phyloP scores from a whole-genome alignment of 2,329 filamentous ascomycete genomes.

The Calonectria hongkongensis region DNA sequence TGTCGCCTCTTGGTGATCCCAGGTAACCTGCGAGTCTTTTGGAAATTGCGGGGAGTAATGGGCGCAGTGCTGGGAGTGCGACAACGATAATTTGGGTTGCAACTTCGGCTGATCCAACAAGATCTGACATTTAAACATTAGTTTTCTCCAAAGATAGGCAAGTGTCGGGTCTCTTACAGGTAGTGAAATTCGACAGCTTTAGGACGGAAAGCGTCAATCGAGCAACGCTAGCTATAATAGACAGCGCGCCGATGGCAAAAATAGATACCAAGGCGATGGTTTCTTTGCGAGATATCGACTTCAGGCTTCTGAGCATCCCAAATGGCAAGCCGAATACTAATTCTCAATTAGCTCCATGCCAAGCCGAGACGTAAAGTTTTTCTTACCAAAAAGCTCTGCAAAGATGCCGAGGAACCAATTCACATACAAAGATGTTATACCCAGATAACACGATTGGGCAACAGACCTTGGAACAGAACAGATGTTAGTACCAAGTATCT shows the following conservation, averaged over 20 bases:
- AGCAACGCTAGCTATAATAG: constrained; percentile 15
- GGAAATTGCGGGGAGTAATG: not conserved
- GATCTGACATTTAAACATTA: not conserved
- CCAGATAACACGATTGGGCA: not conserved
- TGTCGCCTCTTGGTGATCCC: not conserved
- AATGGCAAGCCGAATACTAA: constrained; percentile 8
- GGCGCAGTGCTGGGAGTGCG: constrained; percentile 5
- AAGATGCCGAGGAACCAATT: constrained; percentile 19
- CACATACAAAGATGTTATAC: not conserved
- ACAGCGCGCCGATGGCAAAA: constrained; percentile 11
- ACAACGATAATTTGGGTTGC: constrained; percentile 16
- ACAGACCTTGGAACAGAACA: not conserved
- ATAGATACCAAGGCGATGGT: constrained; percentile 12
- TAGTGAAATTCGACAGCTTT: constrained; percentile 12
- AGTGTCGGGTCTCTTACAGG: not conserved
- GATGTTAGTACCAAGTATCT: not conserved
- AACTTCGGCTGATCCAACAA: constrained; percentile 2
- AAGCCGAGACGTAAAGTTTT: rapidly evolving
- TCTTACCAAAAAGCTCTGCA: constrained; percentile 24
- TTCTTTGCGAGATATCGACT: not conserved
- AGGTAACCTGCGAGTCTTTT: not conserved
- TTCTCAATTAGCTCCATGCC: not conserved
- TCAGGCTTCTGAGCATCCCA: constrained; percentile 13
- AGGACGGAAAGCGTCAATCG: constrained; percentile 8
- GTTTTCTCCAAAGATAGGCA: not conserved